phyloP scores from a whole-genome alignment of 2,329 filamentous ascomycete species.

The Stachybotrys elegans region DNA sequence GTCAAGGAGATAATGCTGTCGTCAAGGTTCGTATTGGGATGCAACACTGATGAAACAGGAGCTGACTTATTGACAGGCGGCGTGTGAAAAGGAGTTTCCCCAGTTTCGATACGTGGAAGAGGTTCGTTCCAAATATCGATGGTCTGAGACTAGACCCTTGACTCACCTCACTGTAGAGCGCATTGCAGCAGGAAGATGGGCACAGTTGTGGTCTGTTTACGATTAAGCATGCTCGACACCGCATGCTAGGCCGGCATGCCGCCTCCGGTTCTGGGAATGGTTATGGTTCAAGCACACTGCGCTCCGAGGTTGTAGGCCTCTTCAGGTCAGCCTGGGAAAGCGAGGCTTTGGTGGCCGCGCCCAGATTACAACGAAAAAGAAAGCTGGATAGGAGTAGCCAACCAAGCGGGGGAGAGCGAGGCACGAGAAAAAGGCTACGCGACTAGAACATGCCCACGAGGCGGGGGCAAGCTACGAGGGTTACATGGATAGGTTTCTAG shows the following conservation, averaged over 20 bases:
- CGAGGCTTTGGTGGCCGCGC: not conserved
- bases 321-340: not conserved
- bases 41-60: not conserved
- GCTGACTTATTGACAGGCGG: not conserved
- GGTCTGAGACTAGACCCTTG: not conserved
- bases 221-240: conserved; percentile 5
- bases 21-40: conserved; percentile 1
- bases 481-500: not conserved
- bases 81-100: conserved; percentile 3
- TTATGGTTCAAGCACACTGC: not conserved
- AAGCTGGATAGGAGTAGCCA: too few species aligned
- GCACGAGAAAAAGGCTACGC: not conserved
- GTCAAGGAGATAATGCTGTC: not conserved
- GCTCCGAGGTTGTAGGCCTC: not conserved
- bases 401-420: not conserved
- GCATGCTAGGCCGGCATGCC: conserved; percentile 1
- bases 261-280: not conserved
- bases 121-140: conserved; percentile 1
- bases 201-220: conserved; percentile 5
- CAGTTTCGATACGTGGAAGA: conserved; percentile 1
- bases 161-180: not conserved
- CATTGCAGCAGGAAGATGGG: conserved; percentile 2
- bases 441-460: too few species aligned
- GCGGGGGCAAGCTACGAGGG: not conserved
- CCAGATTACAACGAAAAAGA: not conserved